Conservation (phyloP, 306 rosid genomes). For the Inga oerstediana region DNA sequence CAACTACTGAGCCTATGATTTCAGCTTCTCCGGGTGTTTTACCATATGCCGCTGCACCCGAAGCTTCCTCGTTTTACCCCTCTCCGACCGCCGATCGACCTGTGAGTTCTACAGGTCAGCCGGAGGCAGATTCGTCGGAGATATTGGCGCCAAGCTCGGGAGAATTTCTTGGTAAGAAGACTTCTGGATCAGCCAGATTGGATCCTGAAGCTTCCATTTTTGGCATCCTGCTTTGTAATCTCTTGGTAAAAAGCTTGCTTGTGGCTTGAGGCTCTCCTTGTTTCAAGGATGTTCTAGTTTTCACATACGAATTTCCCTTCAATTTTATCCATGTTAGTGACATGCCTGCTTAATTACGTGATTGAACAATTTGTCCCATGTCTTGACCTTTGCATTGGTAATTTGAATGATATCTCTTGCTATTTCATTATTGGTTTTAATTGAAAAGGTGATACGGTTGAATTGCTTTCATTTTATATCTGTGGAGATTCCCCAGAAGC, state of each 20-base stretch:
- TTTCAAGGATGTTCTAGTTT: constrained; percentile 18
- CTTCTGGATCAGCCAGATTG: constrained; percentile 43
- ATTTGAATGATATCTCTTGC: not conserved
- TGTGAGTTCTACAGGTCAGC: constrained; percentile 33
- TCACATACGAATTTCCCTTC: constrained; percentile 2
- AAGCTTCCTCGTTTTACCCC: constrained; percentile 70
- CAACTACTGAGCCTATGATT: constrained; percentile 49
- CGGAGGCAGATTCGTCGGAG: constrained; percentile 36
- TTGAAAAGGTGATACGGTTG: not conserved
- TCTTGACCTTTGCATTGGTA: not conserved
- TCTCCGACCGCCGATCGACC: constrained; percentile 44
- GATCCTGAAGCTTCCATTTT: constrained; percentile 30
- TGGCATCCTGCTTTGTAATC: constrained; percentile 34
- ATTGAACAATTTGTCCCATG: not conserved
- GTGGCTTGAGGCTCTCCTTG: constrained; percentile 22
- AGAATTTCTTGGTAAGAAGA: constrained; percentile 58
- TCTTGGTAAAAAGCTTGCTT: constrained; percentile 28
- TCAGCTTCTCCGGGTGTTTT: constrained; percentile 63
- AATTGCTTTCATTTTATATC: not conserved
- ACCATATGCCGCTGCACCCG: constrained; percentile 52
- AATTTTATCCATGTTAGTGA: constrained; percentile 1
- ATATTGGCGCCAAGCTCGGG: constrained; percentile 55
- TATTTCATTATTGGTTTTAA: not conserved
- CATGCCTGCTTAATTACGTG: constrained; percentile 3
- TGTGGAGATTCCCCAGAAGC: not conserved